Evolutionary conservation across 192 early-diverging fungal genomes (phyloP).

Genomic region (Spizellomyces punctatus): DNA sequence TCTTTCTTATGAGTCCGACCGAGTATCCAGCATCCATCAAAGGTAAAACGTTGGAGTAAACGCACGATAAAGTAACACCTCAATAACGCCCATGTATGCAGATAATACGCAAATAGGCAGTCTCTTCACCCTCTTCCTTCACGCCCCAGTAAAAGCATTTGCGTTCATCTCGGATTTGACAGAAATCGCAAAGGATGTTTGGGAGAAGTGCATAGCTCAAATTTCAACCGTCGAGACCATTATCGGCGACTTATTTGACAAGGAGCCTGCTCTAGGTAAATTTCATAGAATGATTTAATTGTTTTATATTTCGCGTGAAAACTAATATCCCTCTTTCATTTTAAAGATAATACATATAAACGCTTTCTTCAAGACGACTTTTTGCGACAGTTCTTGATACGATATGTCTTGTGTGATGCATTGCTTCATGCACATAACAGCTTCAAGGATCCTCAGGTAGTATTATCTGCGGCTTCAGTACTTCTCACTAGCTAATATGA

Average conservation of each 20-base stretch:
- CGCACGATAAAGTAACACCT: background rate
- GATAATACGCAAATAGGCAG: constrained; percentile 76
- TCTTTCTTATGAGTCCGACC: constrained; percentile 86
- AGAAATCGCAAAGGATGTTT: constrained; percentile 61
- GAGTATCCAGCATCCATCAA: constrained; percentile 82
- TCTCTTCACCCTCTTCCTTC: constrained; percentile 93
- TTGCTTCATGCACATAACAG: constrained; percentile 69
- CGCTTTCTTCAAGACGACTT: constrained; percentile 91
- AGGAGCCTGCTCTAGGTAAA: constrained; percentile 35
- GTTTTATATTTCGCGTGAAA: constrained; percentile 22
- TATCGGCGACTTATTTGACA: constrained; percentile 42
- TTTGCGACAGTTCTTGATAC: constrained; percentile 83
- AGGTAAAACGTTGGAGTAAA: constrained; percentile 48
- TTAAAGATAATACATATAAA: constrained; percentile 60
- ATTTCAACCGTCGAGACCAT: constrained; percentile 45
- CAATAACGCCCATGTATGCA: constrained; percentile 12
- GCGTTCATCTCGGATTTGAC: constrained; percentile 75
- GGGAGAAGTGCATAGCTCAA: constrained; percentile 67
- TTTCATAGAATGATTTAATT: constrained; percentile 7
- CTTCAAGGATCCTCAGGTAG: constrained; percentile 65
- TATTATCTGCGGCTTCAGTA: background rate
- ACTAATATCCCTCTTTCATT: constrained; percentile 11
- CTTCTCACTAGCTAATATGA: background rate
- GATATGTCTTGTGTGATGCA: constrained; percentile 75
- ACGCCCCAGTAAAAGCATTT: constrained; percentile 88